Conservation (phyloP, 148 eudicot species). For the Diospyros lotus region DNA sequence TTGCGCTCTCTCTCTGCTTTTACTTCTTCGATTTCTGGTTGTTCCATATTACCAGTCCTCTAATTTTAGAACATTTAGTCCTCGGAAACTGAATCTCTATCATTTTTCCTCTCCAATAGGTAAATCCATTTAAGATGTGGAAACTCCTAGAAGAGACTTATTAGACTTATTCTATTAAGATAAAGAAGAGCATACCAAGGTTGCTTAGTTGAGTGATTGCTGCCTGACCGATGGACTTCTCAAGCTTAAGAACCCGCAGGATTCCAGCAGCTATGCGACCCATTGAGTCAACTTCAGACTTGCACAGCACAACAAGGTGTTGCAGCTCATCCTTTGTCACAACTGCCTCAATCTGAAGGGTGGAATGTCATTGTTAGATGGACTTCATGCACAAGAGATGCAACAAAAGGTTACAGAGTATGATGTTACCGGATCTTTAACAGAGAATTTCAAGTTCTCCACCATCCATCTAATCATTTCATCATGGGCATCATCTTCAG, state of each 20-base stretch:
- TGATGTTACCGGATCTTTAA: constrained; percentile 70
- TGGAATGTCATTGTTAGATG: background rate
- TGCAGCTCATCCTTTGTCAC: constrained; percentile 90
- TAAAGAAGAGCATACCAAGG: constrained; percentile 54
- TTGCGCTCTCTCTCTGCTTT: too few species aligned
- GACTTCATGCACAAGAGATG: background rate
- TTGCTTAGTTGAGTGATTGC: constrained; percentile 79
- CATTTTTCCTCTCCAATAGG: background rate
- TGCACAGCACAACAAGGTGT: constrained; percentile 69
- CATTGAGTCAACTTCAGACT: constrained; percentile 84
- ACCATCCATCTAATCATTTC: constrained; percentile 52
- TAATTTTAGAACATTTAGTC: background rate
- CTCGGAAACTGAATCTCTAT: background rate
- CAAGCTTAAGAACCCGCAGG: constrained; percentile 76
- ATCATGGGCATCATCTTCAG: constrained; percentile 46
- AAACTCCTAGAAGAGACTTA: background rate
- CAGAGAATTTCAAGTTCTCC: constrained; percentile 73
- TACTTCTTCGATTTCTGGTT: background rate
- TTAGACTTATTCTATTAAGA: background rate
- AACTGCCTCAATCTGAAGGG: constrained; percentile 78
- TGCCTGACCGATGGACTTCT: constrained; percentile 72
- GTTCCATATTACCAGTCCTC: background rate
- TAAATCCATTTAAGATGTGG: background rate
- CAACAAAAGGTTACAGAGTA: background rate
- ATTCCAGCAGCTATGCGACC: constrained; percentile 81